Evolutionary conservation across 2,329 filamentous ascomycete genomes (phyloP), one percentile per base, ranked within the genome.

Genomic region (Trichoderma citrinoviride): DNA sequence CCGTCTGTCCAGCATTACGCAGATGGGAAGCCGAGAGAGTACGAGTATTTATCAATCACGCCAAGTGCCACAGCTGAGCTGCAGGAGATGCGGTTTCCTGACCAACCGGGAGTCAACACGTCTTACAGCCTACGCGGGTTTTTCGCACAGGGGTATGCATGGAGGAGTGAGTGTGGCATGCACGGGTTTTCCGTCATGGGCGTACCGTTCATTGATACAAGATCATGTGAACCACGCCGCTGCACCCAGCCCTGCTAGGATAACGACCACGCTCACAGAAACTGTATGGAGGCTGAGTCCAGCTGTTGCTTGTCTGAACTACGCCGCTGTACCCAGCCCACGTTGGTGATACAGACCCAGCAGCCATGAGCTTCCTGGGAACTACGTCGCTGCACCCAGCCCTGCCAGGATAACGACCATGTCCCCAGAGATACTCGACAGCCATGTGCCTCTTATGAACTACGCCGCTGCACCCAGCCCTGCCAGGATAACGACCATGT

Each of bases 401-500:
- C 55, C 55, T 58, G 55, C 43, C 55, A 58, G 55, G 55, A 58
- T 62, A 25, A 54, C 49, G 58, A 29, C 21, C 40, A 62, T 54
- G 58, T 23, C 25, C 58, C 46, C 19, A 15, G 49, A 37, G 46
- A 37, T 12, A 17, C 25, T 50, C n/a, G 5, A 37, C 58, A 33
- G 47, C 33, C 12, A 37, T 37, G 33, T 14, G 12, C 33, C 33
- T 37, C 12, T 14, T 14, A 3, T 37, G 33, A 37, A 37, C 33
- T 37, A 14, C 33, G 33, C 33, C 33, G 33, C 33, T 37, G 33
- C 33, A 37, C 33, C 33, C 33, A 5, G 33, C 33, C 33, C 33
- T 37, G 33, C 33, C 33, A 37, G 33, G 33, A 37, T 37, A 37
- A 37, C 33, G 33, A 14, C 33, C 33, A 37, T 37, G 33, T 37